phyloP scores from a whole-genome alignment of 2,329 filamentous ascomycete genomes.

The Clonostachys sp. region DNA sequence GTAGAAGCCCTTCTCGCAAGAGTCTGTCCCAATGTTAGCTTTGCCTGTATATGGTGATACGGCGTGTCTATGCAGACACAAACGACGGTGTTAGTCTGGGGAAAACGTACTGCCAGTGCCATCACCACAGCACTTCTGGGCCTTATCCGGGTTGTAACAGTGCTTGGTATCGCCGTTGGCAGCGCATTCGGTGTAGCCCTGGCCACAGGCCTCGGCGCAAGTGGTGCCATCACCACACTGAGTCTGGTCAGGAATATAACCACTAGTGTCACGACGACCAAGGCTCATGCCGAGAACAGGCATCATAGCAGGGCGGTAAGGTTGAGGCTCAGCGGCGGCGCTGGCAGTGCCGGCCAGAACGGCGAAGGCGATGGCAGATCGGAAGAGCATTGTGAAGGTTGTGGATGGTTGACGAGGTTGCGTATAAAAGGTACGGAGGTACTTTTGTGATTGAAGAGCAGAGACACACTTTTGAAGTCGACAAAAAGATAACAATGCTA shows the following conservation, averaged over 20 bases:
- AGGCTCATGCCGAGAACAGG: constrained; percentile 32
- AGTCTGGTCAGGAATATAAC: constrained; percentile 43
- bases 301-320: constrained; percentile 30
- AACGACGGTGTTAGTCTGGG: neutral
- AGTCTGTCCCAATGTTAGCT: constrained; percentile 33
- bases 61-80: neutral
- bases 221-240: constrained; percentile 43
- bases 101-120: constrained; percentile 49
- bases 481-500: neutral
- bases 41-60: too few species aligned
- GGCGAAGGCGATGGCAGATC: constrained; percentile 21
- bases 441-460: neutral
- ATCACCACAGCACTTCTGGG: constrained; percentile 54
- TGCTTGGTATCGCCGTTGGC: constrained; percentile 45
- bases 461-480: neutral
- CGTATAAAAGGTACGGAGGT: neutral
- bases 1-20: constrained; percentile 57
- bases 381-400: constrained; percentile 26
- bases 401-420: constrained; percentile 2
- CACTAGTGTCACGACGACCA: constrained; percentile 35
- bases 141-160: constrained; percentile 49
- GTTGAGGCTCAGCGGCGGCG: constrained; percentile 20
- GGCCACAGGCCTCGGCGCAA: constrained; percentile 51
- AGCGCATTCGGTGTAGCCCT: constrained; percentile 41
- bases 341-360: constrained; percentile 25